phyloP scores from a whole-genome alignment of 2,329 filamentous ascomycete species.

The Sphaerulina vaccinii region DNA sequence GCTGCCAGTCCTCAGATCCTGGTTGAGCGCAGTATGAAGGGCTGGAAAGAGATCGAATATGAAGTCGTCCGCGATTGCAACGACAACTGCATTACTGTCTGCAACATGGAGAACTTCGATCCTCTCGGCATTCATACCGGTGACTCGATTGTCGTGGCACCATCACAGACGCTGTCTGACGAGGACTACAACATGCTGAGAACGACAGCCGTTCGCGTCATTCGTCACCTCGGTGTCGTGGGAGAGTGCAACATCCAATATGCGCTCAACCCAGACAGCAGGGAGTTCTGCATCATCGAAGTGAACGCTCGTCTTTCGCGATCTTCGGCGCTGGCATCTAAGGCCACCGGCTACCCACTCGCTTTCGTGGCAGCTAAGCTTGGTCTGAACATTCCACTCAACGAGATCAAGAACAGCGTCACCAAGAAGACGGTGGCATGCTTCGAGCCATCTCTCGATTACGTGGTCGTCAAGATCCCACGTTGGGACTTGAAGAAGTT shows the following conservation, averaged over 20 bases:
- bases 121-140: constrained; percentile 96
- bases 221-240: constrained; percentile 93
- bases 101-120: constrained; percentile 99
- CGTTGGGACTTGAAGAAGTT: constrained; percentile 99
- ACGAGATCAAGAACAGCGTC: constrained; percentile 94
- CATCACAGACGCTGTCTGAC: constrained; percentile 93
- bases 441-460: constrained; percentile 97
- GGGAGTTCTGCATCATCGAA: constrained; percentile 98
- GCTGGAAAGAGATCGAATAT: constrained; percentile 99
- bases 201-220: constrained; percentile 94
- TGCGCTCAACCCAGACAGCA: constrained; percentile 89
- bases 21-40: constrained; percentile 98
- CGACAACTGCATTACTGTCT: constrained; percentile 99
- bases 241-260: constrained; percentile 99
- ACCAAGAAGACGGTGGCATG: constrained; percentile 95
- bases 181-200: constrained; percentile 99
- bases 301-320: constrained; percentile 95
- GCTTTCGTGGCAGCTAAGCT: constrained; percentile 97
- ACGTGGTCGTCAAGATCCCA: constrained; percentile 98
- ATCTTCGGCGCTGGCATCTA: constrained; percentile 92
- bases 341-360: constrained; percentile 93
- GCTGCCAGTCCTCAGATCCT: constrained; percentile 93
- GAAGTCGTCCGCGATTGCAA: constrained; percentile 93
- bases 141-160: constrained; percentile 96
- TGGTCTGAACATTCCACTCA: constrained; percentile 88